Evolutionary conservation across 2,329 filamentous ascomycete species (phyloP).

Genomic region (Aspergillus ochraceus): DNA sequence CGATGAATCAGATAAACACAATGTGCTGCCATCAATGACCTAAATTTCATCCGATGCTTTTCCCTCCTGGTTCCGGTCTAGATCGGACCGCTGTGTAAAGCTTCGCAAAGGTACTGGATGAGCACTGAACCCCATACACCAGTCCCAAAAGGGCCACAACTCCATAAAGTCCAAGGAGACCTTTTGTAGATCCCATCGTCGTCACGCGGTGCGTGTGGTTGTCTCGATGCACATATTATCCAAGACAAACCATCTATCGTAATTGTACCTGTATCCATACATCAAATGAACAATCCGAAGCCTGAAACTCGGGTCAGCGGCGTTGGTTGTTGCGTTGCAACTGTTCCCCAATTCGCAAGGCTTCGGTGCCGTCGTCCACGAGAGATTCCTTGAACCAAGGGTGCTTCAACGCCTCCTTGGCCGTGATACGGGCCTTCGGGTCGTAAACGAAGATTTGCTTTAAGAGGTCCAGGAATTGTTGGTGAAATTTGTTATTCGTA

Average conservation of each 20-base stretch:
- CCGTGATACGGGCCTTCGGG: conserved; percentile 63
- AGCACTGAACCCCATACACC: conserved; percentile 1
- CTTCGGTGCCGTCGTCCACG: conserved; percentile 66
- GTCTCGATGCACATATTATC: conserved; percentile 18
- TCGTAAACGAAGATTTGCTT: conserved; percentile 67
- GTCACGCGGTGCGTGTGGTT: conserved; percentile 4
- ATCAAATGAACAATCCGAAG: not conserved
- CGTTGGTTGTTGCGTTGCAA: conserved; percentile 30
- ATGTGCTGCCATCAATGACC: not conserved
- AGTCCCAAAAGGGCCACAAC: not conserved
- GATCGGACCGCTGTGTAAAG: not conserved
- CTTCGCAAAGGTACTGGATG: not conserved
- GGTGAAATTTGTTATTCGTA: conserved; percentile 59
- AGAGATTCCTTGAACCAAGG: conserved; percentile 66
- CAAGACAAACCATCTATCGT: conserved; percentile 20
- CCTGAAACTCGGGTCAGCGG: conserved; percentile 11
- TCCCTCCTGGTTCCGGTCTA: not conserved
- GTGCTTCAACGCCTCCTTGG: conserved; percentile 65
- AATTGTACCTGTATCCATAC: conserved; percentile 20
- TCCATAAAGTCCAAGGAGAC: conserved; percentile 1
- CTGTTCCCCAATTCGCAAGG: conserved; percentile 56
- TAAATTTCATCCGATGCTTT: not conserved
- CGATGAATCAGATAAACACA: not conserved
- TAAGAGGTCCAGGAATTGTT: conserved; percentile 62
- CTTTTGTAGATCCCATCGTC: conserved; percentile 8